Conservation (phyloP, 169 alveolate genomes). For the Theileria annulata region DNA sequence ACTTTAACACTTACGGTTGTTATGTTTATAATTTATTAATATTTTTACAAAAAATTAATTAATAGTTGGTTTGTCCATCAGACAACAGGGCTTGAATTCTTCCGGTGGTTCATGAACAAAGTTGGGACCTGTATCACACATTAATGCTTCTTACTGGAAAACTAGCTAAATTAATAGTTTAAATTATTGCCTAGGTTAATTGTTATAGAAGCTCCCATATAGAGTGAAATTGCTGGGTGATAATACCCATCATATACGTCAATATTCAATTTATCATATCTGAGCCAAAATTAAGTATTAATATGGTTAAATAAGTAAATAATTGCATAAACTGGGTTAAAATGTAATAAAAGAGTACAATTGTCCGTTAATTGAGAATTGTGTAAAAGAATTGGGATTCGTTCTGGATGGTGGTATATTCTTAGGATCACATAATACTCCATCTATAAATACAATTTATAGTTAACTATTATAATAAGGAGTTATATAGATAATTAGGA, state of each 20-base stretch:
- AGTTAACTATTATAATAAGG: too few relatives aligned
- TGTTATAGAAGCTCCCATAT: constrained; percentile 83
- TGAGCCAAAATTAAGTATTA: constrained; percentile 22
- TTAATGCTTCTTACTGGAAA: neutral
- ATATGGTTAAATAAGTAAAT: neutral
- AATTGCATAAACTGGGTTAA: neutral
- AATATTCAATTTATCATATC: constrained; percentile 63
- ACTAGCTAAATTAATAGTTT: neutral
- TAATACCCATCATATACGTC: constrained; percentile 78
- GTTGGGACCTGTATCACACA: constrained; percentile 60
- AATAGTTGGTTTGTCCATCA: constrained; percentile 65
- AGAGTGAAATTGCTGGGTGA: constrained; percentile 84
- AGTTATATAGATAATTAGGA: neutral
- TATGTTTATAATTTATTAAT: neutral
- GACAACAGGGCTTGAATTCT: constrained; percentile 67
- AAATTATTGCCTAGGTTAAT: constrained; percentile 70
- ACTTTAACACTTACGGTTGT: neutral
- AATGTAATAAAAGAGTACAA: constrained; percentile 9
- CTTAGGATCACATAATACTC: constrained; percentile 82
- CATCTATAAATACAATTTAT: constrained; percentile 45
- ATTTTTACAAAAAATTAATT: constrained; percentile 2
- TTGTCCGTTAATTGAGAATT: constrained; percentile 79
- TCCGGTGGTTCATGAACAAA: constrained; percentile 61
- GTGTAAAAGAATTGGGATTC: constrained; percentile 74
- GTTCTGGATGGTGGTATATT: constrained; percentile 69